phyloP scores from a whole-genome alignment of 164 flowering plant genomes.

The Pachysandra terminalis region DNA sequence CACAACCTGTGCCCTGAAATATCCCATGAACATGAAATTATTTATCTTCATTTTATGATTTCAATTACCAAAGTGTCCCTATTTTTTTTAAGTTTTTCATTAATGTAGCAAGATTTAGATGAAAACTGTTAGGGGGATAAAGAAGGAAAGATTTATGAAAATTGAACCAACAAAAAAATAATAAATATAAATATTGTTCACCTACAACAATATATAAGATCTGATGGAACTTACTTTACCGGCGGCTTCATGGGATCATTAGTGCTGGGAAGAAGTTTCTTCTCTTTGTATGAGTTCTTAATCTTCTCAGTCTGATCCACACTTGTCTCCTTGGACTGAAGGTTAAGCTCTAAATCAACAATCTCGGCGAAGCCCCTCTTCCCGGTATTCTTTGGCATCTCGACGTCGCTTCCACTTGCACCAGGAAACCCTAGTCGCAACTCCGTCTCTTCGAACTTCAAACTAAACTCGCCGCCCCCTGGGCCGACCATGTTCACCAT shows the following conservation, averaged over 20 bases:
- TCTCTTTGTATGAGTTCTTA: slow-evolving; percentile 24
- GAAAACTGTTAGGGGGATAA: background rate
- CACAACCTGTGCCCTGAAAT: slow-evolving; percentile 63
- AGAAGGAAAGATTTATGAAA: background rate
- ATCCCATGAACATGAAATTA: background rate
- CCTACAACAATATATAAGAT: background rate
- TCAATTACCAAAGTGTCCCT: no score
- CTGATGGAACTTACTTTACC: slow-evolving; percentile 44
- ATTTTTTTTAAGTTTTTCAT: no score
- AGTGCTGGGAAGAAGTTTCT: slow-evolving; percentile 25
- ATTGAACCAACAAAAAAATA: background rate
- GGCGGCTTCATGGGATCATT: slow-evolving; percentile 62
- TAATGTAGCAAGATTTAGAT: no score
- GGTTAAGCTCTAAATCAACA: slow-evolving; percentile 52
- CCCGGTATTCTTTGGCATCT: slow-evolving; percentile 27
- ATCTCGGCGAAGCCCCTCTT: slow-evolving; percentile 66
- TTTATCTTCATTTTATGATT: background rate
- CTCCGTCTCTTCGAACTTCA: slow-evolving; percentile 54
- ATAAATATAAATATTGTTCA: no score
- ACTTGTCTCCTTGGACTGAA: slow-evolving; percentile 35
- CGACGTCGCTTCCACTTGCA: slow-evolving; percentile 23
- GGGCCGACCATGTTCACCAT: slow-evolving; percentile 21
- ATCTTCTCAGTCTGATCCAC: slow-evolving; percentile 31
- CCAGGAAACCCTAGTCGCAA: slow-evolving; percentile 59
- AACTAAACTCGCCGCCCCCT: slow-evolving; percentile 12